Percentiles rank a stretch among this genome's conserved stretches.
Conservation (phyloP, 2,329 filamentous ascomycete genomes). For the Colletotrichum godetiae region DNA sequence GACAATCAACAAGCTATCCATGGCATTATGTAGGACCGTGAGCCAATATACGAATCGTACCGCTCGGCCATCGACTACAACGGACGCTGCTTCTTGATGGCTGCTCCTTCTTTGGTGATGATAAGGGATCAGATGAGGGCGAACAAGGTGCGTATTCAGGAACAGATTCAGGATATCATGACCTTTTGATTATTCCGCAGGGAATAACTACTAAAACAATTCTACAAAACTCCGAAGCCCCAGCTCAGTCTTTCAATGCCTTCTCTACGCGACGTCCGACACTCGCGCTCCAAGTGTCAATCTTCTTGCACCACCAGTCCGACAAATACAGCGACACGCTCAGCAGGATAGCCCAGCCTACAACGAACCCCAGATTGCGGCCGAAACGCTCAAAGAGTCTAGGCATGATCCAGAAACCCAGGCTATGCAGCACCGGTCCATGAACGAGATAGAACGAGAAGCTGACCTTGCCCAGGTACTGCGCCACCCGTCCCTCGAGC, state of each 20-base stretch:
- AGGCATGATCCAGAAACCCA: conserved; percentile 50
- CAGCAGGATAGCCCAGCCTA: conserved; percentile 47
- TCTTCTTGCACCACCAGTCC: conserved; percentile 48
- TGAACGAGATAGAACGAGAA: conserved; percentile 56
- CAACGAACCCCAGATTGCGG: conserved; percentile 40
- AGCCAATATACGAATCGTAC: no score
- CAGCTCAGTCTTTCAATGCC: conserved; percentile 38
- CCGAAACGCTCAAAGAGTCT: conserved; percentile 51
- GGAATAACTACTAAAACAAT: neutral
- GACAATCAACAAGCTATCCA: no score
- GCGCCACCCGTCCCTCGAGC: conserved; percentile 46
- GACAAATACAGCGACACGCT: conserved; percentile 47
- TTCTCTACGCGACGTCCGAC: conserved; percentile 50
- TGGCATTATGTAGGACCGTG: no score
- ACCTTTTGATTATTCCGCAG: neutral
- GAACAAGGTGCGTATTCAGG: no score
- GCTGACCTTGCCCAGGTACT: conserved; percentile 53
- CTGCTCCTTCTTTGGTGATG: no score
- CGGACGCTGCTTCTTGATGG: no score
- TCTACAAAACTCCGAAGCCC: neutral
- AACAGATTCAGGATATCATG: neutral
- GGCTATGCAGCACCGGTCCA: conserved; percentile 42
- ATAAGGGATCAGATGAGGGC: no score
- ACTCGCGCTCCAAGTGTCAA: conserved; percentile 50
- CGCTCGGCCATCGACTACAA: no score